Evolutionary conservation across 2,329 filamentous ascomycete species (phyloP), one percentile per base, ranked within the genome.

Genomic region (Cordyceps pruinosa): DNA sequence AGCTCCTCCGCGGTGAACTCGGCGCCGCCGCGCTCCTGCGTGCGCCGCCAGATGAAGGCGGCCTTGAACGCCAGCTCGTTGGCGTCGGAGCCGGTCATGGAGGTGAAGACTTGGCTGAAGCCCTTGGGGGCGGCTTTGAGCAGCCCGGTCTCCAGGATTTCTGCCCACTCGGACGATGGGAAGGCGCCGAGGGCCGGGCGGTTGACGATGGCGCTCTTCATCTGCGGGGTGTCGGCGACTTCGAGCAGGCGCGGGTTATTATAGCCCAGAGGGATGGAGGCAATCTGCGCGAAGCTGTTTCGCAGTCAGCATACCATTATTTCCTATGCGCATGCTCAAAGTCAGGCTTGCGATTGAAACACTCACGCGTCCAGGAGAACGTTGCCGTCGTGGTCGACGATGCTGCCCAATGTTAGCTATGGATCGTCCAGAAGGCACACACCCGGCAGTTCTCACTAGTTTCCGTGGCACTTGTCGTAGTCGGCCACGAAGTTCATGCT

Each of bases 11-110:
- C 74, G 28, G 88, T 89, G 77, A 96, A 96, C 57, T 93, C 89
- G 57, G 86, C 88, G 39, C 89, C 89, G 63, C 90, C 90, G 61
- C 92, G 89, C 74, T 94, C 84, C 62, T 85, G 80, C 71, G 90
- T 88, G 49, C 89, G 85, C 68, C 87, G 86, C 81, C 87, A 95
- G 87, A 96, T 96, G 77, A 96, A 96, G 48, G 92, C 91, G 7
- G 91, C 91, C 77, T 96, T 96, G 83, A 90, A 96, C 35, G 92
- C 92, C 35, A 89, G 88, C 77, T 96, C 92, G 75, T 96, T 96
- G 73, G 91, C 91, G 68, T 96, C 91, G 23, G 90, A 95, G 60
- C 91, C 91, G 56, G 90, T 84, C 79, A 90, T 88, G 63, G 87
- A 90, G 21, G 91, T 96, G 76, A 96, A 95, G 64, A 96, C 90